Evolutionary conservation across 179 eudicot genomes (phyloP).

Genomic region (Corrigiola litoralis): DNA sequence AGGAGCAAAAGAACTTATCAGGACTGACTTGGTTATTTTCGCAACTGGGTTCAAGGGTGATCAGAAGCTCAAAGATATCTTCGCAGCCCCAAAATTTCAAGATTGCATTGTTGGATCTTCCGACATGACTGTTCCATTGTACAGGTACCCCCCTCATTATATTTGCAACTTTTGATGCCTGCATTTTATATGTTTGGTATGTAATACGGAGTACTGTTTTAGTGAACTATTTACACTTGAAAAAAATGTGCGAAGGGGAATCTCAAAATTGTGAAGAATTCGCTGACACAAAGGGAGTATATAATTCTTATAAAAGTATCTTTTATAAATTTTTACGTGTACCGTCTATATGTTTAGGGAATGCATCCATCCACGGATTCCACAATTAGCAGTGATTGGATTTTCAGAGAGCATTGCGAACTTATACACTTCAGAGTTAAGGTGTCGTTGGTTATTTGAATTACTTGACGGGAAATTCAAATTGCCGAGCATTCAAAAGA

Average conservation of each 20-base stretch:
- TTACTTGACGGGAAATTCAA: conserved; percentile 48
- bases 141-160: too few species aligned
- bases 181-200: too few species aligned
- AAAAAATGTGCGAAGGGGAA: too few species aligned
- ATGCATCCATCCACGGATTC: conserved; percentile 60
- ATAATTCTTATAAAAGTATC: too few species aligned
- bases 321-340: too few species aligned
- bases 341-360: conserved; percentile 27
- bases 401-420: conserved; percentile 49
- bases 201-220: too few species aligned
- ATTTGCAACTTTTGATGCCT: too few species aligned
- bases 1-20: background rate
- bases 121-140: conserved; percentile 29
- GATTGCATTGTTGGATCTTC: conserved; percentile 31
- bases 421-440: conserved; percentile 48
- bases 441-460: conserved; percentile 49
- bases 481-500: conserved; percentile 40
- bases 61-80: conserved; percentile 40
- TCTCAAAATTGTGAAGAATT: too few species aligned
- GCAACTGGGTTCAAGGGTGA: conserved; percentile 58
- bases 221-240: too few species aligned
- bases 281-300: too few species aligned
- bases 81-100: conserved; percentile 30
- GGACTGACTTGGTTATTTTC: conserved; percentile 47
- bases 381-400: conserved; percentile 57